Base-by-base conservation (phyloP, 2,329 filamentous ascomycete species). In the Domatiomyces catenatus region DNA sequence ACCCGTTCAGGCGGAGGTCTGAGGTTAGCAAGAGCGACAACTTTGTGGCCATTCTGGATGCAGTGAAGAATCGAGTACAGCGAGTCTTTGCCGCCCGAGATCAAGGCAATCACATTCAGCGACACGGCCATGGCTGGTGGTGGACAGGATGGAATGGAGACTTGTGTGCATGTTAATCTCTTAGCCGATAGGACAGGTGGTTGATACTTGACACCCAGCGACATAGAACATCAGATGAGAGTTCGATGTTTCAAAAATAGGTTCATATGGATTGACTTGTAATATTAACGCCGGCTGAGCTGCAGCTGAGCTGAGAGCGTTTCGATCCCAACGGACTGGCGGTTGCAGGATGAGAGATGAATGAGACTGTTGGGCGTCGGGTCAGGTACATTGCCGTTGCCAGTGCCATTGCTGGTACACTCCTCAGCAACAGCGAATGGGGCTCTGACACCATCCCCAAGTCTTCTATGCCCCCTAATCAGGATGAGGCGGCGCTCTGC, bases 11-110 rank as follows among this genome's bases (percentile, higher is more conserved):
- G 44, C 39, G 42, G 70, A 48, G 87, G 90, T 63, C 89, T 77
- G 50, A 98, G 73, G 67, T 98, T 98, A 47, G 86, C 92, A 46
- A 98, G 72, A 6, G 92, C 92, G 48, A 95, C 78, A 46, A 98
- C 73, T 55, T 76, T 76, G 67, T 96, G 90, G 20, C 86, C 88
- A 65, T 94, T 85, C 52, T 80, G 79, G 57, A 87, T 73, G 67
- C 89, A 95, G 71, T 98, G 92, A 52, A 95, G 76, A 58, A 94
- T 76, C 18, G 86, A 90, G 71, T 85, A 96, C 66, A 98, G 83
- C 57, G 90, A 95, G 71, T 98, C 92, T 70, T 98, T 98, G 58
- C 92, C 92, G 53, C 92, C 92, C 18, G 92, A 98, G 57, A 98
- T 83, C 55, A 98, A 74, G 47, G 86, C 90, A 59, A 98, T 89